Base-by-base conservation (phyloP, 345 rosid species). In the Triadica sebifera region DNA sequence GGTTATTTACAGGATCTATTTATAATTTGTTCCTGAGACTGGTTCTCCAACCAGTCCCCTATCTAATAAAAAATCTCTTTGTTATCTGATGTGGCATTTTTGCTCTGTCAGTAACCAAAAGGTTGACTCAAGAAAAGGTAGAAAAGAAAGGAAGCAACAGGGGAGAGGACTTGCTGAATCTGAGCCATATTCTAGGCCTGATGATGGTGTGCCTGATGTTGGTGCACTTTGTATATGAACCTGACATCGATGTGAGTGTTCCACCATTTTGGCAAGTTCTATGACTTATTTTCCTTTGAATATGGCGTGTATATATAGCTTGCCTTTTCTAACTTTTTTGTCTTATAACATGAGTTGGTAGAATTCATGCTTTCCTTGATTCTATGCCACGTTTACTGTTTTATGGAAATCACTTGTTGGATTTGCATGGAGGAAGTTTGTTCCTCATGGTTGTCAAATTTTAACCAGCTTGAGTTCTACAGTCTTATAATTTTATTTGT, bases 161-260 rank as follows among this genome's bases (percentile, higher is more conserved):
- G 85, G 80, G 75, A 89, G 84, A 79, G 89, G 76, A 72, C 38
- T 73, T 57, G 72, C 75, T 39, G 77, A 76, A 72, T 70, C 85
- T 61, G 64, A 70, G 63, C 78, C 84, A 67, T 69, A 87, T 7
- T 16, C 74, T 62, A 88, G 77, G 81, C 34, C 34, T 62, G 91
- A 85, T 75, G 79, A 80, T 71, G 85, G 80, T 76, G 84, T 84
- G 53, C 91, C 84, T 67, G 92, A 93, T 76, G 75, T 93, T 81
- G 97, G 96, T 77, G 92, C 98, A 25, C 96, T 94, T 72, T 91
- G 96, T 78, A 89, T 89, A 84, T 91, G 81, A 85, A 67, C 74
- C 71, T 56, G 17, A n/a, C 64, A 41, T 56, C 67, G 13, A 60
- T 53, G 81, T 68, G 70, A 82, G 75, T 71, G 16, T 65, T 16